A percentile compares a stretch with the other conserved stretches of the same genome.
These are phyloP conservation scores for Nymphaea colorata DNA, from an alignment of 164 flowering plant species.

Conservation along the genomic window DNA sequence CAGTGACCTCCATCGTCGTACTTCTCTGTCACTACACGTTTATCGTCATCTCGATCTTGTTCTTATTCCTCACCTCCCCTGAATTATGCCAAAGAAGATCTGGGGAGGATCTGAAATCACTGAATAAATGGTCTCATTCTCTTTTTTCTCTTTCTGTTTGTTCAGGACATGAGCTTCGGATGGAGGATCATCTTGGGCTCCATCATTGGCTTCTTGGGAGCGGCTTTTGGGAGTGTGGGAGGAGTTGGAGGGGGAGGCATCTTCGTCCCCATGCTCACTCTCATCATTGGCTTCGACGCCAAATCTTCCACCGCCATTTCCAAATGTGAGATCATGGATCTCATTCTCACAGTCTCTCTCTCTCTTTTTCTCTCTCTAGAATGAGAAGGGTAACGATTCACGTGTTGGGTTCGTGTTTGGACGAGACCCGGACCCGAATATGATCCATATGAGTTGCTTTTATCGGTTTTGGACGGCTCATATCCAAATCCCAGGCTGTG, in stretches of 20 bases:
- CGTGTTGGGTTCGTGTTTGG: no score
- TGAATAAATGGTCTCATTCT: neutral
- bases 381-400: neutral
- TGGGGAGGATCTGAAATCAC: neutral
- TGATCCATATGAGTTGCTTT: no score
- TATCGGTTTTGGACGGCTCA: no score
- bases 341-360: neutral
- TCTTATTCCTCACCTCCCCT: neutral
- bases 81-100: neutral
- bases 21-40: neutral
- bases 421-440: no score
- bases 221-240: slow-evolving; percentile 98
- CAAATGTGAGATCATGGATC: slow-evolving; percentile 42
- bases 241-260: slow-evolving; percentile 99
- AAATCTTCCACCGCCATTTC: slow-evolving; percentile 95
- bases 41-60: neutral
- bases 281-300: slow-evolving; percentile 83
- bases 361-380: neutral
- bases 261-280: slow-evolving; percentile 90
- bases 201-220: slow-evolving; percentile 80
- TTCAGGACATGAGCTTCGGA: slow-evolving; percentile 70
- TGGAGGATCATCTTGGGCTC: slow-evolving; percentile 76
- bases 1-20: neutral
- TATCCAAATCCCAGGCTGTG: neutral
- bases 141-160: neutral